Evolutionary conservation across 179 eudicot species (phyloP), one percentile per base, ranked within the genome.

Genomic region (Silene vulgaris): DNA sequence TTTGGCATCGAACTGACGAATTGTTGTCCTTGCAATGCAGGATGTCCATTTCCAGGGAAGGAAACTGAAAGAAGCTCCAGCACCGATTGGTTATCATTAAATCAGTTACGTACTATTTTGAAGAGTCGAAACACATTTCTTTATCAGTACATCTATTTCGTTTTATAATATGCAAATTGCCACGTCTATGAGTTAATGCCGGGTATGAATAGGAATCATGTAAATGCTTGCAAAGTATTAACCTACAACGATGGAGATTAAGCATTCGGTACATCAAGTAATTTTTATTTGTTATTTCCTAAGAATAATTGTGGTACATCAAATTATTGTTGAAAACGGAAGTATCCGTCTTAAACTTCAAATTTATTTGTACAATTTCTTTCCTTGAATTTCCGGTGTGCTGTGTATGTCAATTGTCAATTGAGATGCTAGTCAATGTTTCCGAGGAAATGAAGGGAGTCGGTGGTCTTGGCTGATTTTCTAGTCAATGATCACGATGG

Each of bases 81-180:
- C 97, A 80, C 97, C 96, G 13, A 23, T 90, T 57, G 96, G 91
- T 56, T 92, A 92, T 64, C 97, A 86, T 71, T 92, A 79, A 83
- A 32, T 16, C 23, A 2, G 20, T 5, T 13, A 9, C 32, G 43
- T 19, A 14, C 35, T 28, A 26, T 40, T 37, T 26, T 4, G 20
- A 13, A 17, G 26, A 54, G 69, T 40, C 13, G 52, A 26, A 23
- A 20, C 40, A 63, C 26, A 17, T 63, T 32, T 32, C 56, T 13
- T 11, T 48, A 45, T 50, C 68, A 26, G 60, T 23, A 32, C 30
- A 12, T 69, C 63, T 65, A 40, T 40, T 40, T 40, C 48, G 48
- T 40, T 40, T 40, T 40, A 40, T 40, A 52, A 17, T 13, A 23
- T 60, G 69, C 73, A 57, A 48, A 74, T 14, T 77, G 63, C 75